Percentiles rank a stretch among this genome's conserved stretches.
Conservation (phyloP, 169 alveolate species). For the Plasmodium adleri region DNA sequence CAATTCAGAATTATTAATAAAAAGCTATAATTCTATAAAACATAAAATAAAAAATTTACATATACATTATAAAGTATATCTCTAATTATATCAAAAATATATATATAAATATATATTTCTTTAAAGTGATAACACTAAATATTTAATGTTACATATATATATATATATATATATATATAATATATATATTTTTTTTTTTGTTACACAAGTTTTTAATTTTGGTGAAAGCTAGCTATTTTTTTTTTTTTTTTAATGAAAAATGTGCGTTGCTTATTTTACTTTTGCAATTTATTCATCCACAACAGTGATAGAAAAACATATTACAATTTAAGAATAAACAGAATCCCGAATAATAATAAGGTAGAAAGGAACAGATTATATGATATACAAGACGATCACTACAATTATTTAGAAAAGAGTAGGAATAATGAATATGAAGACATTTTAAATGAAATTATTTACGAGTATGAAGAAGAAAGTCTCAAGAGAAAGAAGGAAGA, state of each 20-base stretch:
- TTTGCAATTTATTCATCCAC: constrained; percentile 26
- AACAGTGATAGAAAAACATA: constrained; percentile 20
- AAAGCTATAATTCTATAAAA: no score
- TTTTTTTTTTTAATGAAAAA: constrained; percentile 38
- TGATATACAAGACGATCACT: constrained; percentile 1
- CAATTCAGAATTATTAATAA: no score
- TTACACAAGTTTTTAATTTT: no score
- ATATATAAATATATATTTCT: background rate
- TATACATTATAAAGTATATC: no score
- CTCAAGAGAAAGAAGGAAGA: constrained; percentile 7
- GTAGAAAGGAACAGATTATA: background rate
- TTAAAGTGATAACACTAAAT: constrained; percentile 1
- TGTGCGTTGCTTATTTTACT: constrained; percentile 35
- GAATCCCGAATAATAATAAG: background rate
- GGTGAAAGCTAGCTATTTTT: background rate
- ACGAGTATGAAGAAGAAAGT: constrained; percentile 56
- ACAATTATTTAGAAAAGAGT: constrained; percentile 31
- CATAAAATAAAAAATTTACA: no score
- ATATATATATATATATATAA: no score
- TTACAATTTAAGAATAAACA: constrained; percentile 34
- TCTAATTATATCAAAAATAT: no score
- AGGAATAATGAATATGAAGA: constrained; percentile 57
- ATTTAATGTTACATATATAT: background rate
- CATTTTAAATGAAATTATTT: constrained; percentile 46
- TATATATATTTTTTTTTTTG: no score